These are phyloP conservation scores for Claviceps sp. DNA, from an alignment of 2,329 filamentous ascomycete genomes.

Conservation along the genomic window DNA sequence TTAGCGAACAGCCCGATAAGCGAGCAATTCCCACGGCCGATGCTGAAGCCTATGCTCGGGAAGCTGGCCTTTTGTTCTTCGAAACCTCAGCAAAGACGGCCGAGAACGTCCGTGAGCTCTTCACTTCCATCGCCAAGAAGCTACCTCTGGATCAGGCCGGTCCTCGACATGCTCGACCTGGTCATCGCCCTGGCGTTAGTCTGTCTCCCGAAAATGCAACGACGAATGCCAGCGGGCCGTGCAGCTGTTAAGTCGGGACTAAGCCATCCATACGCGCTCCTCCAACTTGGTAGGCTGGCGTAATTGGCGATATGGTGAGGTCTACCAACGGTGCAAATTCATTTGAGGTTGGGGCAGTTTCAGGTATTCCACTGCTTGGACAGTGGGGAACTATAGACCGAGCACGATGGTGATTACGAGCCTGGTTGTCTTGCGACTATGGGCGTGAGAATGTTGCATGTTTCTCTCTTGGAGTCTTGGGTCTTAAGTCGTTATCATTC, in stretches of 20 bases:
- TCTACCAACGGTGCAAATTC: too few relatives aligned
- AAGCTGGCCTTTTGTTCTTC: slow-evolving; percentile 92
- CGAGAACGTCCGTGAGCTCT: slow-evolving; percentile 89
- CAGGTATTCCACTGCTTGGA: slow-evolving; percentile 1
- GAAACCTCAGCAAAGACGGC: slow-evolving; percentile 97
- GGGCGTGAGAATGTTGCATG: slow-evolving; percentile 20
- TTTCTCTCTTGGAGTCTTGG: slow-evolving; percentile 26
- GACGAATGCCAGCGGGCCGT: slow-evolving; percentile 42
- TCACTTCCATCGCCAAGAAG: slow-evolving; percentile 96
- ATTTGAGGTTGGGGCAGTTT: slow-evolving; percentile 11
- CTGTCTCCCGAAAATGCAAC: slow-evolving; percentile 42
- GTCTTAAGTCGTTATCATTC: slow-evolving; percentile 20
- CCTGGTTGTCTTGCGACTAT: slow-evolving; percentile 12
- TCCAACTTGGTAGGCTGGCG: slow-evolving; percentile 4
- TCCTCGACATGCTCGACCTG: slow-evolving; percentile 67
- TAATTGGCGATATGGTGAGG: slow-evolving; percentile 1
- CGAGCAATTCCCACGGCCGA: slow-evolving; percentile 80
- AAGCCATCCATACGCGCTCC: neutral
- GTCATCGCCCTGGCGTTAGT: slow-evolving; percentile 46
- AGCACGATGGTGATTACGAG: slow-evolving; percentile 11
- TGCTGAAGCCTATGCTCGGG: slow-evolving; percentile 86
- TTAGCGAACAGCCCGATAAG: slow-evolving; percentile 90
- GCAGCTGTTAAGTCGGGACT: slow-evolving; percentile 34
- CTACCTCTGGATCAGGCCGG: slow-evolving; percentile 90
- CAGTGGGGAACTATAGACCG: slow-evolving; percentile 12